Conservation (phyloP, 331 rosid genomes). For the Pyracantha coccinea region DNA sequence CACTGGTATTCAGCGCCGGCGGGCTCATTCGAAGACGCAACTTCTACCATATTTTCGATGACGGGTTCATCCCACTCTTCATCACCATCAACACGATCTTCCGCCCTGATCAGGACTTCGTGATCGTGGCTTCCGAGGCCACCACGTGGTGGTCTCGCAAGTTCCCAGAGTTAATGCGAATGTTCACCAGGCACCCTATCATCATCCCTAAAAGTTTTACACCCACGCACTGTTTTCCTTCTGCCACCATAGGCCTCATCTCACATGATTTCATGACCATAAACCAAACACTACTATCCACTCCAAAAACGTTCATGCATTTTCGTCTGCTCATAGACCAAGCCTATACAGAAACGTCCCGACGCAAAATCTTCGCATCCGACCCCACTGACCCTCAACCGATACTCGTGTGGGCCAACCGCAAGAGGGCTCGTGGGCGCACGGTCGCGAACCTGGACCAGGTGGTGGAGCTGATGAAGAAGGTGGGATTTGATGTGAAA, state of each 20-base stretch:
- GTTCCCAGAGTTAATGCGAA: slow-evolving; percentile 16
- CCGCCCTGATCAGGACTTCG: slow-evolving; percentile 11
- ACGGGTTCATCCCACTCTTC: slow-evolving; percentile 30
- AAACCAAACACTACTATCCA: slow-evolving; percentile 26
- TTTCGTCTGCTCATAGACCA: slow-evolving; percentile 23
- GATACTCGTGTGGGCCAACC: slow-evolving; percentile 17
- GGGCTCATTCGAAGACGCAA: slow-evolving; percentile 19
- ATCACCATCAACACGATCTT: slow-evolving; percentile 21
- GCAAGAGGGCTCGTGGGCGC: slow-evolving; percentile 28
- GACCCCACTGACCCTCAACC: slow-evolving; percentile 8
- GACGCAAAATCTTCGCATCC: neutral
- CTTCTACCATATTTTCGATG: slow-evolving; percentile 32
- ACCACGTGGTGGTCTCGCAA: slow-evolving; percentile 36
- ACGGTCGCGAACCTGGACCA: slow-evolving; percentile 29
- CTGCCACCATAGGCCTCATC: slow-evolving; percentile 21
- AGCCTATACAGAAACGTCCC: slow-evolving; percentile 6
- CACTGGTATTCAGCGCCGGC: slow-evolving; percentile 16
- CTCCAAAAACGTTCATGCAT: slow-evolving; percentile 27
- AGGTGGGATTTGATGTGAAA: slow-evolving; percentile 42
- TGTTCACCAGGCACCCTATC: slow-evolving; percentile 15
- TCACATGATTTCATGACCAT: slow-evolving; percentile 43
- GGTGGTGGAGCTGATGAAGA: slow-evolving; percentile 20
- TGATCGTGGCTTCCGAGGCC: slow-evolving; percentile 25
- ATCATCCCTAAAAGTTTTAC: slow-evolving; percentile 14
- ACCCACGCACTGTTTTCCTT: slow-evolving; percentile 38